These are phyloP conservation scores for Hordeum marinum DNA, from an alignment of 176 grass and related monocot genomes.

Conservation along the genomic window DNA sequence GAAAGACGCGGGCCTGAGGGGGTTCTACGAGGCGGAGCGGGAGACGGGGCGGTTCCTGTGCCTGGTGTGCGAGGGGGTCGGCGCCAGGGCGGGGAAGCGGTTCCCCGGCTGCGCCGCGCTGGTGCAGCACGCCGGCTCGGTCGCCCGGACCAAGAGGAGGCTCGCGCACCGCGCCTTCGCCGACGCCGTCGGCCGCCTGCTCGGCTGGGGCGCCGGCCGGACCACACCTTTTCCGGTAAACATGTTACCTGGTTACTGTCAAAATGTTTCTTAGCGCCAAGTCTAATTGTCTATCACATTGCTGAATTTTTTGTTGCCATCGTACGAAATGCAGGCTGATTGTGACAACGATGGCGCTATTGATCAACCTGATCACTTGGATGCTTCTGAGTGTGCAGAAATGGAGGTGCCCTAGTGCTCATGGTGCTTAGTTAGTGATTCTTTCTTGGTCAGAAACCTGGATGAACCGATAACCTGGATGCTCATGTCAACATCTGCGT, in stretches of 20 bases:
- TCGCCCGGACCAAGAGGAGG: slow-evolving; percentile 40
- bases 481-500: background rate
- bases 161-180: slow-evolving; percentile 59
- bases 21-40: slow-evolving; percentile 48
- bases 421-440: background rate
- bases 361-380: slow-evolving; percentile 29
- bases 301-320: background rate
- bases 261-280: too few species aligned
- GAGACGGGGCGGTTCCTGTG: slow-evolving; percentile 51
- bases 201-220: slow-evolving; percentile 37
- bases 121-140: slow-evolving; percentile 59
- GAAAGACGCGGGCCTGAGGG: slow-evolving; percentile 42
- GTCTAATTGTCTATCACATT: background rate
- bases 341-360: background rate
- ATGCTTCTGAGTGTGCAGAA: slow-evolving; percentile 10
- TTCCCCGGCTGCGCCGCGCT: slow-evolving; percentile 60
- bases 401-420: slow-evolving; percentile 26
- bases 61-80: slow-evolving; percentile 56
- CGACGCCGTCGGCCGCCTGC: slow-evolving; percentile 26
- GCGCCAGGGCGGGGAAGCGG: slow-evolving; percentile 40
- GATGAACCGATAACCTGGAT: background rate
- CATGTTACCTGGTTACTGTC: background rate
- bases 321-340: slow-evolving; percentile 21
- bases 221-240: slow-evolving; percentile 19
- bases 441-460: background rate